Base-by-base conservation (phyloP, 164 flowering plant genomes). In the Aristolochia fimbriata region DNA sequence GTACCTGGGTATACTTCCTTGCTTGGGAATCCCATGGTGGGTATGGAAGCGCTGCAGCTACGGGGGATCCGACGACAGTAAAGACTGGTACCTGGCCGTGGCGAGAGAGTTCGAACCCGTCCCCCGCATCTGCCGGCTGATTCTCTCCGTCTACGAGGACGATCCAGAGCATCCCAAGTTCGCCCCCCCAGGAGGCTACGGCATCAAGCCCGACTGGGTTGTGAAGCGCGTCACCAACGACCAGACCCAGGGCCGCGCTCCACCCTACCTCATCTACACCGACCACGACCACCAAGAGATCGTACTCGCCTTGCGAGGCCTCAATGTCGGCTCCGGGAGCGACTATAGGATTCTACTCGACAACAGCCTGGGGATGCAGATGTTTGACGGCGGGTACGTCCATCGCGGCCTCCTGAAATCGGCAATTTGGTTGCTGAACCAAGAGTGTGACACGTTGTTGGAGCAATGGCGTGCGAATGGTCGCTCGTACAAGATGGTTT, bases 11-110 rank as follows among this genome's bases (percentile, higher is more conserved):
- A 31, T 49, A 12, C 51, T 16, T 20, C 51, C 78, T 6, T 79
- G 91, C 12, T 85, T 86, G 88, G 83, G 69, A 10, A n/a, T n/a
- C n/a, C n/a, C n/a, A n/a, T n/a, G 96, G 3, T 92, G 98, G 98
- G 78, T 69, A 0, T 92, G 96, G 96, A 84, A 80, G 63, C 86
- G 96, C 25, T 89, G 96, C 81, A 85, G 88, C 11, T 71, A 86
- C 72, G 61, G 76, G 2, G 96, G 91, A 58, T 70, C 85, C 70
- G 74, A 88, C 68, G 96, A 88, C 76, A 85, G 91, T n/a, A n/a
- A n/a, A n/a, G n/a, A n/a, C n/a, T 68, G 66, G 65, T 50, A 65
- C 81, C 5, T 92, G 96, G 98, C 88, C 2, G n/a, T 43, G 10
- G 91, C 93, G 53, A 80, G 87, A 78, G 98, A 92, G 23, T 84